Conservation (phyloP, 75 land plant genomes). For the Selaginella tamariscina region DNA sequence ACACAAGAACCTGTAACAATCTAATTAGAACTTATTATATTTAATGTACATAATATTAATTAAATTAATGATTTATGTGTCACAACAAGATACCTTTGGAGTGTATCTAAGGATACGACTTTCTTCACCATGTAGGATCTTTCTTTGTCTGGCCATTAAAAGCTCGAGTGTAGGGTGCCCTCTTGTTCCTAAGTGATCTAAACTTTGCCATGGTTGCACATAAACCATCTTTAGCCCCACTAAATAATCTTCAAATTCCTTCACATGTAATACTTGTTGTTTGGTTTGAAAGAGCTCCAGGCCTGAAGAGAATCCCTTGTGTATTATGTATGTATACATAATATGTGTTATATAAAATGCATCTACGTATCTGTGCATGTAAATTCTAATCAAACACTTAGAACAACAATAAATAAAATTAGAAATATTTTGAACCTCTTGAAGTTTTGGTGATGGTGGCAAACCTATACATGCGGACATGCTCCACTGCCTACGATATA, state of each 20-base stretch:
- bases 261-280: conserved; percentile 19
- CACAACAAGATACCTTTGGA: conserved; percentile 14
- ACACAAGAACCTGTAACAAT: conserved; percentile 17
- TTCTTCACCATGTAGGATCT: conserved; percentile 21
- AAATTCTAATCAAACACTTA: neutral
- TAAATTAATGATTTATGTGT: no score
- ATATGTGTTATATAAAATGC: neutral
- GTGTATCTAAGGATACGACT: conserved; percentile 13
- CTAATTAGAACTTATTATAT: neutral
- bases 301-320: conserved; percentile 5
- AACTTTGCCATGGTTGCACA: conserved; percentile 12
- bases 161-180: neutral
- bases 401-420: neutral
- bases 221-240: conserved; percentile 9
- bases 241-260: conserved; percentile 17
- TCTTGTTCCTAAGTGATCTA: neutral
- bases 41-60: neutral
- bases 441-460: neutral
- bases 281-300: conserved; percentile 19
- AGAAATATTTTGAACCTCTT: neutral
- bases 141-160: conserved; percentile 16
- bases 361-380: neutral
- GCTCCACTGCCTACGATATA: neutral
- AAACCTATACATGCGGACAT: conserved; percentile 8
- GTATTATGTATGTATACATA: no score